Evolutionary conservation across 2,329 filamentous ascomycete genomes (phyloP).

Genomic region (Davidsoniella neocaledoniae): DNA sequence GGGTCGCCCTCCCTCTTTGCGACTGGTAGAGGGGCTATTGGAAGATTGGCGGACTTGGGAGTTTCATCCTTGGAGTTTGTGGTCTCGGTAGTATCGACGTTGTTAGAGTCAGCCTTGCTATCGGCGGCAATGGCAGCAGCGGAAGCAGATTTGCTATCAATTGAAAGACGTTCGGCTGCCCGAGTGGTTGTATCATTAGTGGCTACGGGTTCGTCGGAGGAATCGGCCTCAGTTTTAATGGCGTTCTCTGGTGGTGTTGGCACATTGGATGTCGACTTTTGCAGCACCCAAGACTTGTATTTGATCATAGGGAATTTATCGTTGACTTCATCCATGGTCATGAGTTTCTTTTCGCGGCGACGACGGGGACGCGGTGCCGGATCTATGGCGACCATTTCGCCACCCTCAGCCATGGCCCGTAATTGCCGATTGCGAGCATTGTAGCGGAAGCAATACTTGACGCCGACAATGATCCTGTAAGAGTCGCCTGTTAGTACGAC

Average conservation of each 20-base stretch:
- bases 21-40: slow-evolving; percentile 5
- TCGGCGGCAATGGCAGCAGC: background rate
- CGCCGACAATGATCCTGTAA: slow-evolving; percentile 91
- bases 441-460: slow-evolving; percentile 98
- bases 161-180: no score
- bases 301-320: slow-evolving; percentile 90
- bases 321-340: slow-evolving; percentile 98
- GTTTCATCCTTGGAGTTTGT: slow-evolving; percentile 10
- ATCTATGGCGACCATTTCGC: slow-evolving; percentile 76
- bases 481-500: slow-evolving; percentile 11
- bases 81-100: background rate
- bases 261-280: slow-evolving; percentile 19
- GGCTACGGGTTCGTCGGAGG: no score
- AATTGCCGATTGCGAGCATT: slow-evolving; percentile 80
- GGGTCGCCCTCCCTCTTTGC: slow-evolving; percentile 4
- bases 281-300: slow-evolving; percentile 81
- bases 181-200: no score
- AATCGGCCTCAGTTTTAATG: no score
- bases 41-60: background rate
- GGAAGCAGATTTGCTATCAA: background rate
- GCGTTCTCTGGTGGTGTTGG: slow-evolving; percentile 11
- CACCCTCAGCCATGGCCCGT: slow-evolving; percentile 60
- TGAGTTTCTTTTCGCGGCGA: slow-evolving; percentile 90
- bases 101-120: background rate
- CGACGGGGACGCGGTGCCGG: slow-evolving; percentile 70